Conservation (phyloP, 1,284 basidiomycete genomes). For the Abortiporus biennis region DNA sequence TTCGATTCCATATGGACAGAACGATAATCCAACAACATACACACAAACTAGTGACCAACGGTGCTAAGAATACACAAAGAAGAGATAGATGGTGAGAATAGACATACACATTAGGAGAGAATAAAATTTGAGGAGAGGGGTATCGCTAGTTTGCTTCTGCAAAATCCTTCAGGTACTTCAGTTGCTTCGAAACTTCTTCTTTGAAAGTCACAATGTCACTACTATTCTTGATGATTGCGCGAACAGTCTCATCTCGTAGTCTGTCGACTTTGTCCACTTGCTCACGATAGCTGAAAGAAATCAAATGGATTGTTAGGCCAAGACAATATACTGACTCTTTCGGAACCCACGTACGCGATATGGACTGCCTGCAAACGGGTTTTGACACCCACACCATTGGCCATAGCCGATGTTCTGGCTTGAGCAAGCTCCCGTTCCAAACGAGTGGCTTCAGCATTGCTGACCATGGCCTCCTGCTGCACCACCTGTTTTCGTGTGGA, state of each 20-base stretch:
- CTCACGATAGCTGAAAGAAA: conserved; percentile 54
- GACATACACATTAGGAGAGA: not conserved
- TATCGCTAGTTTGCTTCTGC: conserved; percentile 44
- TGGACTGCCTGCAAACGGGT: conserved; percentile 68
- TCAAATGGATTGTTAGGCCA: conserved; percentile 13
- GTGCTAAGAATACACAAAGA: not conserved
- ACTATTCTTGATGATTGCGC: conserved; percentile 75
- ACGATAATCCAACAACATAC: no score
- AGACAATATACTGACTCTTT: no score
- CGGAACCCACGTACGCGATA: conserved; percentile 39
- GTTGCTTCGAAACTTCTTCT: conserved; percentile 62
- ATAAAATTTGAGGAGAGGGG: not conserved
- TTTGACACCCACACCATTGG: conserved; percentile 72
- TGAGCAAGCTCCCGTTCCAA: conserved; percentile 65
- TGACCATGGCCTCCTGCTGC: conserved; percentile 62
- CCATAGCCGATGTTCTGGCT: conserved; percentile 67
- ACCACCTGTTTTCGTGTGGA: conserved; percentile 44
- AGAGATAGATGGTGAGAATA: not conserved
- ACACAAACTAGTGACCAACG: no score
- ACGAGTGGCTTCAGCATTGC: conserved; percentile 53
- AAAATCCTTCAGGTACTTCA: conserved; percentile 60
- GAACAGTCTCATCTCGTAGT: conserved; percentile 68
- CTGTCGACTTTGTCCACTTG: conserved; percentile 67
- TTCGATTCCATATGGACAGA: no score
- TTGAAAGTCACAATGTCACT: conserved; percentile 76